phyloP scores from a whole-genome alignment of 108 stramenopile species.

The Pseudonitzschia pungens region DNA sequence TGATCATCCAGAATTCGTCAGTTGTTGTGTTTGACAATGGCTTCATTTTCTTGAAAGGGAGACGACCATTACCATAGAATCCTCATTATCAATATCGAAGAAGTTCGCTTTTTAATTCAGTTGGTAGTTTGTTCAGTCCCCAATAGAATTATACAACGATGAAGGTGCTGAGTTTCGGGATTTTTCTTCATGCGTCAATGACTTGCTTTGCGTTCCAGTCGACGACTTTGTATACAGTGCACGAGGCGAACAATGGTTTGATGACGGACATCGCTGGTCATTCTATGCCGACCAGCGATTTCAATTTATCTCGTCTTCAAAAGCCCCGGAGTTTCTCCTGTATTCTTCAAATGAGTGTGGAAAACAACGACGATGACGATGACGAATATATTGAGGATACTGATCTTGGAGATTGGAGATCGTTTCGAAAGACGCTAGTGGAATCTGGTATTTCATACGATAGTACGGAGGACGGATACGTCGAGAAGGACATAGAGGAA shows the following conservation, averaged over 20 bases:
- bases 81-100: too few species aligned
- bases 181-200: not conserved
- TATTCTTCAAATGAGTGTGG: conserved; percentile 12
- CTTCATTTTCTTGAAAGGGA: too few species aligned
- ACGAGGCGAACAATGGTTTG: not conserved
- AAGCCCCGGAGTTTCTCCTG: not conserved
- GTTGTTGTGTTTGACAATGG: too few species aligned
- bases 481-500: not conserved
- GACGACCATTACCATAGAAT: too few species aligned
- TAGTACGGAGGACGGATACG: conserved; percentile 1
- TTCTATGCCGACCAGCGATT: not conserved
- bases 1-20: too few species aligned
- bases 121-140: too few species aligned
- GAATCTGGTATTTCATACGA: conserved; percentile 14
- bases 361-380: conserved; percentile 46
- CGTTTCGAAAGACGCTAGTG: conserved; percentile 51
- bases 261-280: not conserved
- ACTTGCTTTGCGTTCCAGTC: conserved; percentile 8
- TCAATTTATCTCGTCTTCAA: not conserved
- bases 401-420: conserved; percentile 56
- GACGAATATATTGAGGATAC: conserved; percentile 41
- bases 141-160: not conserved
- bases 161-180: conserved; percentile 3
- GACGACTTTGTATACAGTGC: not conserved
- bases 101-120: too few species aligned